These are phyloP conservation scores for Glebionis coronaria DNA, from an alignment of 129 eudicot genomes.

Conservation along the genomic window DNA sequence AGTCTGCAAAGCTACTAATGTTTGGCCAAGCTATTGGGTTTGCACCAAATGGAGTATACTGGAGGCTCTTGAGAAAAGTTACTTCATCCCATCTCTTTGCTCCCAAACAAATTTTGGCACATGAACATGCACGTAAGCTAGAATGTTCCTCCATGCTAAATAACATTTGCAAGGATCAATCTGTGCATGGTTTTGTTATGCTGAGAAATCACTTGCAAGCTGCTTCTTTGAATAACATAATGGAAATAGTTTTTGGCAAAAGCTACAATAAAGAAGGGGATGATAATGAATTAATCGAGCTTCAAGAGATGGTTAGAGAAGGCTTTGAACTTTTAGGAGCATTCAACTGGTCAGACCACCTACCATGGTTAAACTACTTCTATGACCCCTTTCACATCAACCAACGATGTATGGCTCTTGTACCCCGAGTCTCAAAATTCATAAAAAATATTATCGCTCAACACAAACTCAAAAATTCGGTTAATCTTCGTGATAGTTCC, in stretches of 20 bases:
- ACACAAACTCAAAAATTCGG: slow-evolving; percentile 26
- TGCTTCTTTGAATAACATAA: slow-evolving; percentile 57
- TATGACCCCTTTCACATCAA: slow-evolving; percentile 51
- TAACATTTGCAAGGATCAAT: slow-evolving; percentile 35
- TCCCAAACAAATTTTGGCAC: slow-evolving; percentile 49
- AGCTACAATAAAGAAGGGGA: slow-evolving; percentile 35
- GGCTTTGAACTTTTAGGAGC: slow-evolving; percentile 69
- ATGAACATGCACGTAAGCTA: slow-evolving; percentile 38
- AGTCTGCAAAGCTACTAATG: slow-evolving; percentile 67
- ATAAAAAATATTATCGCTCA: slow-evolving; percentile 43
- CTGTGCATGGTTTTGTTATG: slow-evolving; percentile 25
- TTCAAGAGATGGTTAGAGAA: slow-evolving; percentile 56
- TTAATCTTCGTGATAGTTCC: slow-evolving; percentile 9
- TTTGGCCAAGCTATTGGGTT: slow-evolving; percentile 72
- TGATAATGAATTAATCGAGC: slow-evolving; percentile 32
- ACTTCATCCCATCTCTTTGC: slow-evolving; percentile 64
- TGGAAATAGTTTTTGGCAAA: slow-evolving; percentile 63
- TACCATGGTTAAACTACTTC: slow-evolving; percentile 54
- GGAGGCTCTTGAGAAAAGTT: slow-evolving; percentile 56
- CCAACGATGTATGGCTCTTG: slow-evolving; percentile 47
- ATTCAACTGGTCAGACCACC: slow-evolving; percentile 68
- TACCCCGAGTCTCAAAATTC: slow-evolving; percentile 47
- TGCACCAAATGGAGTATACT: slow-evolving; percentile 62
- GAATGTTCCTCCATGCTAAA: slow-evolving; percentile 49
- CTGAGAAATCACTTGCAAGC: slow-evolving; percentile 53